phyloP scores from a whole-genome alignment of 805 yeast species.

The Metschnikowia peoriensis region DNA sequence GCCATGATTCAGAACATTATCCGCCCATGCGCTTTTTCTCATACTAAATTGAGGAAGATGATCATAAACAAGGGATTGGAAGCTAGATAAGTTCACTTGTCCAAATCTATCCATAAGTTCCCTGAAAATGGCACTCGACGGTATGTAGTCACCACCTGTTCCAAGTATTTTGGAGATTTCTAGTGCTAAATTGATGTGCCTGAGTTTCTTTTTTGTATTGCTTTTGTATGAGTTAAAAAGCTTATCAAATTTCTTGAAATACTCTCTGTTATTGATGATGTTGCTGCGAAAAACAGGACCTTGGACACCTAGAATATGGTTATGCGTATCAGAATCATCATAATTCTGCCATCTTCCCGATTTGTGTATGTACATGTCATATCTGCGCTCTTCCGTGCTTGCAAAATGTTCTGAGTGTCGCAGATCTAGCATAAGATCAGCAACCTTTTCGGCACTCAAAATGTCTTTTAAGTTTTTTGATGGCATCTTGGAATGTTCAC shows the following conservation, averaged over 20 bases:
- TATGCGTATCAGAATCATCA: slow-evolving; percentile 28
- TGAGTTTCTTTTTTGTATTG: slow-evolving; percentile 6
- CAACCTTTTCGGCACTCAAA: neutral
- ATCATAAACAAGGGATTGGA: slow-evolving; percentile 29
- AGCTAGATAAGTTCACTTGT: slow-evolving; percentile 20
- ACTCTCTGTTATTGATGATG: slow-evolving; percentile 21
- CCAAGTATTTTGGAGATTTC: slow-evolving; percentile 14
- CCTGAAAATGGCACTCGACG: slow-evolving; percentile 24
- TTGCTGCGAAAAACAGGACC: slow-evolving; percentile 17
- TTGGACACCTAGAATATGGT: slow-evolving; percentile 17
- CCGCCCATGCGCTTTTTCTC: slow-evolving; percentile 23
- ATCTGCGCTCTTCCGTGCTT: slow-evolving; percentile 24
- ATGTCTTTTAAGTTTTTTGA: neutral
- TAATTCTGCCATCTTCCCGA: slow-evolving; percentile 35
- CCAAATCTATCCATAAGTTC: slow-evolving; percentile 28
- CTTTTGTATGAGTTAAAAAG: slow-evolving; percentile 18
- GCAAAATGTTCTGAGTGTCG: slow-evolving; percentile 21
- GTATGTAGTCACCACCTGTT: slow-evolving; percentile 19
- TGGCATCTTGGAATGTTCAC: neutral
- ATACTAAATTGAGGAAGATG: slow-evolving; percentile 24
- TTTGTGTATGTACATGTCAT: slow-evolving; percentile 25
- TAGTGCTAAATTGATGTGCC: slow-evolving; percentile 12
- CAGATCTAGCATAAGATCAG: slow-evolving; percentile 13
- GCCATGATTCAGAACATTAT: slow-evolving; percentile 1
- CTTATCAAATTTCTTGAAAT: slow-evolving; percentile 18